Conservation (phyloP, 2,329 filamentous ascomycete genomes). For the Fusarium armeniacum region DNA sequence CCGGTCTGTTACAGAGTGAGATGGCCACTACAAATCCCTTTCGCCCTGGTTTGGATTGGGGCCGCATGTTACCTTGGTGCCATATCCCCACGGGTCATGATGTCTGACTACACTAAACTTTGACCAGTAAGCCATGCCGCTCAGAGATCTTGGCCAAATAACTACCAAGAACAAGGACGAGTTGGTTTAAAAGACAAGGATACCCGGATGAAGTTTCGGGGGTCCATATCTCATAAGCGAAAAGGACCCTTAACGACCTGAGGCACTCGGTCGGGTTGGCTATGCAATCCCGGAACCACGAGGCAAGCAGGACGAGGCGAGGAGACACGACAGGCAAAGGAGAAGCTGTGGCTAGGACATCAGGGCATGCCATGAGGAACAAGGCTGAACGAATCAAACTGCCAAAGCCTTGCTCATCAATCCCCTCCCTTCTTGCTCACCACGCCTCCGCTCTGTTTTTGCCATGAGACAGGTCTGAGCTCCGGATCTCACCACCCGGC, state of each 20-base stretch:
- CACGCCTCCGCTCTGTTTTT: slow-evolving; percentile 33
- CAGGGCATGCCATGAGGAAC: slow-evolving; percentile 33
- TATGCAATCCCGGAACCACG: slow-evolving; percentile 47
- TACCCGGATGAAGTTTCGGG: slow-evolving; percentile 25
- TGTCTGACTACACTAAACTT: slow-evolving; percentile 42
- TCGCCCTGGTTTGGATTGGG: slow-evolving; percentile 25
- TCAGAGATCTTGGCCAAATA: slow-evolving; percentile 34
- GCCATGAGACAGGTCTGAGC: slow-evolving; percentile 38
- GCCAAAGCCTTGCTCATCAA: slow-evolving; percentile 41
- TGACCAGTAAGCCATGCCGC: slow-evolving; percentile 41
- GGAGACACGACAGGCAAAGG: slow-evolving; percentile 36
- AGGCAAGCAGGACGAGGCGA: slow-evolving; percentile 46
- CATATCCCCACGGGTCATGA: slow-evolving; percentile 35
- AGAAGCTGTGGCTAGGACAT: slow-evolving; percentile 32
- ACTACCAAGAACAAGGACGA: slow-evolving; percentile 30
- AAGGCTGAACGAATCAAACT: slow-evolving; percentile 49
- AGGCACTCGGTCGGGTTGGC: slow-evolving; percentile 29
- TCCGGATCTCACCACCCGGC: slow-evolving; percentile 41
- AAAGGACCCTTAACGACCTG: slow-evolving; percentile 35
- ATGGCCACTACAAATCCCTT: slow-evolving; percentile 20
- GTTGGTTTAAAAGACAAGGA: slow-evolving; percentile 33
- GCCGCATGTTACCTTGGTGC: slow-evolving; percentile 24
- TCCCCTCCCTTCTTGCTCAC: slow-evolving; percentile 35
- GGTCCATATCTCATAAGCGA: slow-evolving; percentile 29
- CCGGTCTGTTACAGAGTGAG: slow-evolving; percentile 29